phyloP scores from a whole-genome alignment of 345 rosid species.

The Mallotus nudiflorus region DNA sequence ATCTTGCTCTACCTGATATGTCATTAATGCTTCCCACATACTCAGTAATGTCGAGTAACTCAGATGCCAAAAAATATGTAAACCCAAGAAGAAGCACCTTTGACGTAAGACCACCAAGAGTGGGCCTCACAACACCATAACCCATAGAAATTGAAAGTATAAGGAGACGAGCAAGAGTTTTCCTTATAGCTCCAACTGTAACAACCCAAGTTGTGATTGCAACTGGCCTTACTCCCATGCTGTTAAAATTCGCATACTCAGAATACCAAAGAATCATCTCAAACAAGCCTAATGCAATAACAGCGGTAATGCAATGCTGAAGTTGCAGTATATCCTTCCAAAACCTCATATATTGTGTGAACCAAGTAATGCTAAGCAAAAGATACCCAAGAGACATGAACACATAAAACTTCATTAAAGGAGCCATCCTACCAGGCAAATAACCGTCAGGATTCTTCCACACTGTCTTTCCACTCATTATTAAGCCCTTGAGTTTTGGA shows the following conservation, averaged over 20 bases:
- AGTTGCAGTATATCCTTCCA: constrained; percentile 84
- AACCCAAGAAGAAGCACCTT: constrained; percentile 87
- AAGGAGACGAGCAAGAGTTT: constrained; percentile 72
- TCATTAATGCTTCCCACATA: constrained; percentile 88
- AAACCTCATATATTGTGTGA: constrained; percentile 72
- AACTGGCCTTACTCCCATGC: constrained; percentile 73
- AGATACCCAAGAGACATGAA: constrained; percentile 70
- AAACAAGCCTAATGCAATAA: constrained; percentile 75
- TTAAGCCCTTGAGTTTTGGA: constrained; percentile 72
- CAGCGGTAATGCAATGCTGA: constrained; percentile 84
- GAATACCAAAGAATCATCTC: constrained; percentile 93
- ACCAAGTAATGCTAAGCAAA: constrained; percentile 72
- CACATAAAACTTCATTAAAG: constrained; percentile 76
- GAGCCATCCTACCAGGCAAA: constrained; percentile 98
- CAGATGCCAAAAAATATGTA: constrained; percentile 92
- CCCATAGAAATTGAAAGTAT: constrained; percentile 92
- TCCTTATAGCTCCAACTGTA: constrained; percentile 81
- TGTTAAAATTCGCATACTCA: constrained; percentile 79
- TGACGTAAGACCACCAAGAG: constrained; percentile 95
- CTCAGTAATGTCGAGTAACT: constrained; percentile 81
- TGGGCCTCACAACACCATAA: constrained; percentile 93
- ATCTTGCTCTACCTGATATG: constrained; percentile 83
- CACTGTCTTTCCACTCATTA: constrained; percentile 84
- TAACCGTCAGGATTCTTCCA: constrained; percentile 96
- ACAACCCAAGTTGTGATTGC: constrained; percentile 86